Percentiles rank a stretch among this genome's conserved stretches.
These are phyloP conservation scores for Symmetrospora coprosmae DNA, from an alignment of 768 basidiomycete species.

Conservation along the genomic window DNA sequence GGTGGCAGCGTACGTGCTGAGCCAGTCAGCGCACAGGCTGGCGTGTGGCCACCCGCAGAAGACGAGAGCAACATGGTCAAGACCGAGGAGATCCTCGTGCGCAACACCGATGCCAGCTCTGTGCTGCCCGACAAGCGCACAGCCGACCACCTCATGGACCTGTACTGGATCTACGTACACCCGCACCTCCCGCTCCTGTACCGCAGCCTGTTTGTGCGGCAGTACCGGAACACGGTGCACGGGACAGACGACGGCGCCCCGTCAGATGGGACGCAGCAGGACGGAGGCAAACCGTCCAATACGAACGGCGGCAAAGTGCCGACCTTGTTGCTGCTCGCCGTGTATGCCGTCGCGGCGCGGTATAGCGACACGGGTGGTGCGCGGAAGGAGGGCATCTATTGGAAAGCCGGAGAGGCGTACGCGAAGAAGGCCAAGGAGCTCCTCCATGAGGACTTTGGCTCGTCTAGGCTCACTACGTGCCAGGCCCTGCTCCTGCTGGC, in stretches of 20 bases:
- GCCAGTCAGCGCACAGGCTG: too few relatives aligned
- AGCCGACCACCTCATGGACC: conserved; percentile 56
- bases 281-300: not conserved
- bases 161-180: conserved; percentile 74
- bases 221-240: conserved; percentile 28
- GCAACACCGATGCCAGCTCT: conserved; percentile 39
- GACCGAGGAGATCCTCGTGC: conserved; percentile 29
- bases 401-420: conserved; percentile 32
- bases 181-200: conserved; percentile 52
- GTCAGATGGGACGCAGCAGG: not conserved
- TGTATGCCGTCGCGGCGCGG: conserved; percentile 69
- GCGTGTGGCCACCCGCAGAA: conserved; percentile 69
- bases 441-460: conserved; percentile 48
- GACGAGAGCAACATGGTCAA: conserved; percentile 15
- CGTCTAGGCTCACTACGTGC: conserved; percentile 58
- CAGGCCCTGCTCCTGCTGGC: conserved; percentile 68
- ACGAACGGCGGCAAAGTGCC: conserved; percentile 36
- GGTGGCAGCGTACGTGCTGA: too few relatives aligned
- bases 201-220: conserved; percentile 27
- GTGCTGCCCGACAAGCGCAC: conserved; percentile 46
- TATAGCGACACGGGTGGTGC: conserved; percentile 40
- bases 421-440: conserved; percentile 28
- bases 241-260: conserved; percentile 2
- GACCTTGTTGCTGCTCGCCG: conserved; percentile 58
- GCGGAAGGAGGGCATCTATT: conserved; percentile 27